A percentile compares a stretch with the other conserved stretches of the same genome.
Conservation (phyloP, 306 rosid genomes). For the Luffa acutangula region DNA sequence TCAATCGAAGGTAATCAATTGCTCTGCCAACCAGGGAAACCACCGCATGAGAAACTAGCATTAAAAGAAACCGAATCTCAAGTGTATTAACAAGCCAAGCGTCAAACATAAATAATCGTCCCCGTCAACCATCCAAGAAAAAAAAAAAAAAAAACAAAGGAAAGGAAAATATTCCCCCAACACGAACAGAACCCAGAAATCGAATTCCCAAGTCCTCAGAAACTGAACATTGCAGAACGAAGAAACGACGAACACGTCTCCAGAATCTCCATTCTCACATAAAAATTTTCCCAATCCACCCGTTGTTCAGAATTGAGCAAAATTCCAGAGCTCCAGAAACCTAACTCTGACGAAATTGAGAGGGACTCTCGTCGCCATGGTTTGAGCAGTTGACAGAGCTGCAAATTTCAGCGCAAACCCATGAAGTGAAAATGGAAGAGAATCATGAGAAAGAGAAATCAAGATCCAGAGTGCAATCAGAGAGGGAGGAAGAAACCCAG, state of each 20-base stretch:
- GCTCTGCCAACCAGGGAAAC: not conserved
- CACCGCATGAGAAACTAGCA: not conserved
- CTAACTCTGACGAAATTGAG: not conserved
- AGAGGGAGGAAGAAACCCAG: not conserved
- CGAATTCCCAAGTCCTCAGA: not conserved
- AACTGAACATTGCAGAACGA: not conserved
- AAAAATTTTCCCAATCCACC: not conserved
- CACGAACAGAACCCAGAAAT: not conserved
- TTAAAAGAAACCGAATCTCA: not conserved
- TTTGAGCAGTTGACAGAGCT: not conserved
- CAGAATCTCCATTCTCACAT: not conserved
- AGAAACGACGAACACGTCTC: not conserved
- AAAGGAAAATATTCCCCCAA: not conserved
- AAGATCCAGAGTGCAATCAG: not conserved
- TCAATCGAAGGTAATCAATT: constrained; percentile 5
- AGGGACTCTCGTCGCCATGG: not conserved
- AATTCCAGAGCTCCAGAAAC: not conserved
- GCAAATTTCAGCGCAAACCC: not conserved
- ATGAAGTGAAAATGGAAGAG: no score
- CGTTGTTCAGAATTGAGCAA: not conserved
- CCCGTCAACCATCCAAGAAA: not conserved
- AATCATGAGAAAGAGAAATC: not conserved
- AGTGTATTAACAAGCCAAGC: not conserved
- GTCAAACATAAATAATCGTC: not conserved
- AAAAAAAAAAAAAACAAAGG: not conserved